Evolutionary conservation across 2,329 filamentous ascomycete genomes (phyloP).

Genomic region (Fusarium ramigenum): DNA sequence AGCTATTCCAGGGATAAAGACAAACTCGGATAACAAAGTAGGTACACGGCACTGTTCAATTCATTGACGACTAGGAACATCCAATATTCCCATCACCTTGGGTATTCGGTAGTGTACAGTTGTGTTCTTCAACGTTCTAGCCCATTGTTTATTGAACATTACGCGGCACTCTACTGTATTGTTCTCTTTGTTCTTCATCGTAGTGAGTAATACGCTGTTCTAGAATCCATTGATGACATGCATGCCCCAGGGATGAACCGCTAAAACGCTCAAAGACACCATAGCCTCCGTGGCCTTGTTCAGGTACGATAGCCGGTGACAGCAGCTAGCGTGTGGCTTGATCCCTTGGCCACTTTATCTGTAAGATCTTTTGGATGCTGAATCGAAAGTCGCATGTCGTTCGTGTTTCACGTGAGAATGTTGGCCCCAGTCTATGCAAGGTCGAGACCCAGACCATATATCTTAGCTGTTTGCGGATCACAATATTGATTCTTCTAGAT

Average conservation of each 20-base stretch:
- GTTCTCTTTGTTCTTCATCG: background rate
- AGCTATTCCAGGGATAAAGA: background rate
- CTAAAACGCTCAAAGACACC: background rate
- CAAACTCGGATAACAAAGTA: background rate
- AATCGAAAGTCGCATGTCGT: background rate
- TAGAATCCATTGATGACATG: background rate
- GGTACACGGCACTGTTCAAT: background rate
- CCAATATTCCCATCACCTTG: background rate
- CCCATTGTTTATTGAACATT: background rate
- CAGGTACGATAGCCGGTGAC: background rate
- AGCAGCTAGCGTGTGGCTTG: background rate
- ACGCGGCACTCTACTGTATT: background rate
- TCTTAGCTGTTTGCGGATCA: background rate
- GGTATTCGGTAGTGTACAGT: background rate
- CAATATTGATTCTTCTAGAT: constrained; percentile 6
- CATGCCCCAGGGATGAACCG: background rate
- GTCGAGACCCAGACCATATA: background rate
- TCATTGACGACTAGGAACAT: background rate
- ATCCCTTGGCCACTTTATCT: background rate
- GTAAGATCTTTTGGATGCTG: background rate
- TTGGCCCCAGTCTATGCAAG: background rate
- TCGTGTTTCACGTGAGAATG: background rate
- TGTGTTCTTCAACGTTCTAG: background rate
- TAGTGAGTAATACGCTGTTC: background rate
- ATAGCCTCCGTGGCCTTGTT: background rate